These are phyloP conservation scores for Arthrobotrys entomopaga DNA, from an alignment of 2,329 filamentous ascomycete species.

Conservation along the genomic window DNA sequence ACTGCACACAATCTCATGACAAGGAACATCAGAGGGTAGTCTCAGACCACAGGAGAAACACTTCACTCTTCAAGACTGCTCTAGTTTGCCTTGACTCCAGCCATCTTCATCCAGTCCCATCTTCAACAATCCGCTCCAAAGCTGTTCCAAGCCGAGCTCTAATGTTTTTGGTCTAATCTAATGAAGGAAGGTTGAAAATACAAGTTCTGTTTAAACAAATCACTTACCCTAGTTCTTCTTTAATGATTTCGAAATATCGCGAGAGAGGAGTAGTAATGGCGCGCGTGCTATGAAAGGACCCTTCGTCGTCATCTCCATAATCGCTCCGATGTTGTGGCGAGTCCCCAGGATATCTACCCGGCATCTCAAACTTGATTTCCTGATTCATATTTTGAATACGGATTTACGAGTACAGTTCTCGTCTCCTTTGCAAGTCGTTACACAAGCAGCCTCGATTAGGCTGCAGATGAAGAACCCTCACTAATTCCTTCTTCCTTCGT, in stretches of 20 bases:
- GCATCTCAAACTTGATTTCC: constrained; percentile 21
- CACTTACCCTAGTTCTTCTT: constrained; percentile 33
- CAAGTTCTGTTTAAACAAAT: not conserved
- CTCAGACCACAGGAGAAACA: too few species aligned
- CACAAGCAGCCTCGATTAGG: constrained; percentile 29
- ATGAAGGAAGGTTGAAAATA: not conserved
- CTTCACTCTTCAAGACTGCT: too few species aligned
- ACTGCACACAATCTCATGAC: too few species aligned
- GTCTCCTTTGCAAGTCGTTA: constrained; percentile 22
- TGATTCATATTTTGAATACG: constrained; percentile 29
- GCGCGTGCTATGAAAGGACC: constrained; percentile 12
- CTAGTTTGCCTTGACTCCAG: too few species aligned
- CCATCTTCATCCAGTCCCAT: too few species aligned
- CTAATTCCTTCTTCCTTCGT: not conserved
- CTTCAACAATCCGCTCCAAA: too few species aligned
- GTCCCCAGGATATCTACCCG: constrained; percentile 27
- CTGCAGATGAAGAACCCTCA: constrained; percentile 2
- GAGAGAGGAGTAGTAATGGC: constrained; percentile 3
- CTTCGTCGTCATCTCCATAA: constrained; percentile 3
- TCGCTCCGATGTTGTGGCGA: constrained; percentile 5
- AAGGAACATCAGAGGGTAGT: too few species aligned
- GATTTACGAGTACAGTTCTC: not conserved
- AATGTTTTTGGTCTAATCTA: too few species aligned
- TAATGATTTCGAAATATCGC: constrained; percentile 19
- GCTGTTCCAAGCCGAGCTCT: too few species aligned